Base-by-base conservation (phyloP, 345 rosid species). In the Eucalyptus grandis region DNA sequence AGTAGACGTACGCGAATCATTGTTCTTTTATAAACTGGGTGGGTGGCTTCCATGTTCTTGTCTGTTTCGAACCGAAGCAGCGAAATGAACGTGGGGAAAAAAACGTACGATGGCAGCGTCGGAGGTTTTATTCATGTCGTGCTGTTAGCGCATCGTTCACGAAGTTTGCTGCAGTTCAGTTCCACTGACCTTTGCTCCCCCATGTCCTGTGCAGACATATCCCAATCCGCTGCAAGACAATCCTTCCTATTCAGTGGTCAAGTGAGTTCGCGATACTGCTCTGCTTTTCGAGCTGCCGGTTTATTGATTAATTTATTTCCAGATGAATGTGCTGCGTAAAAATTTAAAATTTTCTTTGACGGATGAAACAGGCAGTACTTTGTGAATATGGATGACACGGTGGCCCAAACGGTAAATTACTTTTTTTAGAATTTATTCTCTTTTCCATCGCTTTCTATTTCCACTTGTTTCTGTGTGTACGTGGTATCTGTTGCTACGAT, bases 141-240 rank as follows among this genome's bases (percentile, higher is more conserved):
- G 82, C 82, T 6, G 82, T 34, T 72, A 37, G 46, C 11, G 46
- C 19, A 72, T 37, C 82, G 22, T 72, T 37, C 26, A 21, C 19
- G 88, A 87, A 24, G 60, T 51, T 44, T 37, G 47, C 49, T 15
- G 44, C 43, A 40, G 77, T 89, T n/a, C 62, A 58, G 17, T 89
- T n/a, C 50, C 24, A 14, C 12, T 90, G 77, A 90, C 46, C 43
- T 26, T 69, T 44, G 27, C 27, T 50, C 24, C 54, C 24, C 54
- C 9, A 7, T 26, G 17, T 43, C 58, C 9, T 22, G 49, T 72
- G 92, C 94, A 92, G 95, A 90, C 91, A 24, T 88, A 92, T 89
- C 91, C 91, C 37, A 91, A 93, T 89, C 94, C 95, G 9, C 85
- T 93, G 86, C 95, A 92, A 88, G 92, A 92, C 87, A 92, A 93